Base-by-base conservation (phyloP, 768 basidiomycete species). In the Holtermannia corniformis region DNA sequence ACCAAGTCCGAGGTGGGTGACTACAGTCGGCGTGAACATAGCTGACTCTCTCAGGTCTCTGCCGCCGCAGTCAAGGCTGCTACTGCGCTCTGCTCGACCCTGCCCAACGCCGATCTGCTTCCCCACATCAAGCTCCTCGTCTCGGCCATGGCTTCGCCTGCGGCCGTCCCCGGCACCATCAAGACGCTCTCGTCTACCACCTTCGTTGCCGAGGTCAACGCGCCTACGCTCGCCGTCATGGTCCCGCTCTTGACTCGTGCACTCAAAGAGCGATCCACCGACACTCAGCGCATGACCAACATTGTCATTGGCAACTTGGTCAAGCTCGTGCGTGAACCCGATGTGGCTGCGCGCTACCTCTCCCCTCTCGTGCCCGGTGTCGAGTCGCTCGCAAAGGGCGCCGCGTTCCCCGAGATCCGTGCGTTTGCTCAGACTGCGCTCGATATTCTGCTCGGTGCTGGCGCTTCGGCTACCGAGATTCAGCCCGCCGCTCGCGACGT, bases 341-440 rank as follows among this genome's bases (percentile, higher is more conserved):
- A 79, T 55, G 81, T 96, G 37, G 93, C 93, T 47, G 92, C 91
- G 3, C 79, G 79, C 27, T 91, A 96, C 72, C 81, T 92, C 27
- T 85, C 84, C 58, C 78, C 84, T 40, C 82, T 97, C 41, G 84
- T 93, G 3, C 85, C 87, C 27, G 90, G 92, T 53, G 89, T 93
- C 16, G 81, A 87, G 66, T 87, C 85, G 73, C 89, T 96, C 60
- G 86, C 86, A 12, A 82, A 82, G 51, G 81, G 85, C 16, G 92
- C 92, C 50, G 89, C 92, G 23, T 97, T 97, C 78, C 93, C 93
- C 49, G 93, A 97, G 76, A 88, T 95, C 62, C 86, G 91, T 53
- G 88, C 87, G n/a, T 96, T 95, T 71, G 91, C 81, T 50, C 82
- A 85, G 63, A 77, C 84, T 4, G 87, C 93, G 5, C 77, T 89